These are phyloP conservation scores for Jamesozyma lodderae DNA, from an alignment of 805 yeast genomes.

Conservation along the genomic window DNA sequence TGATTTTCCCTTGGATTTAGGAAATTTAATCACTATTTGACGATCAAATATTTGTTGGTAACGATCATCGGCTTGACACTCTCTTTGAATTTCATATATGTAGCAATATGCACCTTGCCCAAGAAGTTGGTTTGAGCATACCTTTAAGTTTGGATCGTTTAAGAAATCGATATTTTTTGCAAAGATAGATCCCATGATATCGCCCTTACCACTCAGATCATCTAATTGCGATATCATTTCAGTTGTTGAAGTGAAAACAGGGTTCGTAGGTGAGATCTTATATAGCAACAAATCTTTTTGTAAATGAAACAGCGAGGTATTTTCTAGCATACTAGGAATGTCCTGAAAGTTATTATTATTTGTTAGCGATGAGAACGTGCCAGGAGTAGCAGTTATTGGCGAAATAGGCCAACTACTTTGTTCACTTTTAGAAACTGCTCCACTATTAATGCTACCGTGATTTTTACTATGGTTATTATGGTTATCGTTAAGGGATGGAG, in stretches of 20 bases:
- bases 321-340: not conserved
- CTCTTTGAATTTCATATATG: constrained; percentile 6
- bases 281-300: not conserved
- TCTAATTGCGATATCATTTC: not conserved
- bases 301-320: not conserved
- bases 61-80: not conserved
- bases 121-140: constrained; percentile 3
- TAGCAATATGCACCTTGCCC: constrained; percentile 13
- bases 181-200: not conserved
- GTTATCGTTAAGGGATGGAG: not conserved
- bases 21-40: constrained; percentile 11
- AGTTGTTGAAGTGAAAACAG: not conserved
- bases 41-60: not conserved
- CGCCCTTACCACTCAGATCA: not conserved
- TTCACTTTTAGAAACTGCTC: not conserved
- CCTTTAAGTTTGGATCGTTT: constrained; percentile 3
- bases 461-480: not conserved
- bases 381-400: not conserved
- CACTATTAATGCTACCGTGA: not conserved
- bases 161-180: constrained; percentile 8
- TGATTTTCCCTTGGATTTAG: constrained; percentile 9
- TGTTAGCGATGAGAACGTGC: not conserved
- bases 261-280: constrained; percentile 1
- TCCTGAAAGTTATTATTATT: not conserved
- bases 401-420: constrained; percentile 2